These are phyloP conservation scores for Hyaloperonospora brassicae DNA, from an alignment of 352 stramenopile genomes.

Conservation along the genomic window DNA sequence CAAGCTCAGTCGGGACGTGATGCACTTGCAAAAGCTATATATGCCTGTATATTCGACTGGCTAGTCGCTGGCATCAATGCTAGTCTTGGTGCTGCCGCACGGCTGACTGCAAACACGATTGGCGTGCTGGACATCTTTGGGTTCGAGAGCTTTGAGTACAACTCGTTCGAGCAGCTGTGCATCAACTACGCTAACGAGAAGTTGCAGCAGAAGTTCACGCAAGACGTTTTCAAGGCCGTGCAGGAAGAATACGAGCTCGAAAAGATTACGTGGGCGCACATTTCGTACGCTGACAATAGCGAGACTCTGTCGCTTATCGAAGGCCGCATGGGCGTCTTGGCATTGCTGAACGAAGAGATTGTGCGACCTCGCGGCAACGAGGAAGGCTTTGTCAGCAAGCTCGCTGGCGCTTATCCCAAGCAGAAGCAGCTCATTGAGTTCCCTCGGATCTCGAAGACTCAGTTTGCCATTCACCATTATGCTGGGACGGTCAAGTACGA, in stretches of 20 bases:
- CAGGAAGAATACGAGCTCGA: conserved; percentile 59
- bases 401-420: conserved; percentile 38
- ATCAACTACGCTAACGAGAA: conserved; percentile 96
- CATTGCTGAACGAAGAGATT: conserved; percentile 84
- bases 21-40: conserved; percentile 92
- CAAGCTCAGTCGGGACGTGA: conserved; percentile 83
- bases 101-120: conserved; percentile 37
- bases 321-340: conserved; percentile 62
- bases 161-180: conserved; percentile 91
- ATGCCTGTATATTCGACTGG: conserved; percentile 94
- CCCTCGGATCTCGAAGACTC: conserved; percentile 50
- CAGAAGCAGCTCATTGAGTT: conserved; percentile 63
- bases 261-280: conserved; percentile 71
- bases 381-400: conserved; percentile 56
- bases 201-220: conserved; percentile 84
- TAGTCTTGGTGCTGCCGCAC: conserved; percentile 31
- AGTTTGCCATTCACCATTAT: conserved; percentile 92
- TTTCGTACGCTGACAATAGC: conserved; percentile 76
- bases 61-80: conserved; percentile 88
- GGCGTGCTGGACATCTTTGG: conserved; percentile 89
- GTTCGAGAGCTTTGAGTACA: conserved; percentile 83
- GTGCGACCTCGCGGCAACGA: conserved; percentile 66
- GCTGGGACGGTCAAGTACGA: conserved; percentile 90
- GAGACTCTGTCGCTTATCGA: conserved; percentile 71
- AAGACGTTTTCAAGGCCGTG: conserved; percentile 58